Evolutionary conservation across 345 rosid species (phyloP), one percentile per base, ranked within the genome.

Genomic region (Eucalyptus caleyi): DNA sequence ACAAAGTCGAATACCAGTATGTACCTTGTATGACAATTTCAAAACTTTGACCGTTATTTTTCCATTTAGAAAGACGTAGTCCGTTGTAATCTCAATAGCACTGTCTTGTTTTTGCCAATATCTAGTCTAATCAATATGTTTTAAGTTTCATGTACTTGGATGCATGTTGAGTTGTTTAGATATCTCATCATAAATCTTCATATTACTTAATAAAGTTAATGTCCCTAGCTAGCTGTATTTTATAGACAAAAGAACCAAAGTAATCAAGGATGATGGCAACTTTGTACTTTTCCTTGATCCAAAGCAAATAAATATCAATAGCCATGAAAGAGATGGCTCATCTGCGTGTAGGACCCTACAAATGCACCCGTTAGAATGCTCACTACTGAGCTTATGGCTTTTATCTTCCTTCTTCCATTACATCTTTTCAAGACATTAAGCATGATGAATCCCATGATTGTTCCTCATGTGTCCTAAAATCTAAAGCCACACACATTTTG

Each of bases 381-480:
- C 12, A 26, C 14, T 47, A 14, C 23, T 27, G 56, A 26, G 87
- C 56, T 86, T 51, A 51, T n/a, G 90, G 53, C 77, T 86, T 89
- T 67, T 62, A 30, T 86, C 26, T 59, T 83, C 6, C 50, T 32
- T 16, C 3, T 47, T 11, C 53, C 47, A 87, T 50, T 42, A 37
- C 42, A 19, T 51, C 21, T 21, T 82, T 15, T n/a, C 23, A 69
- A 13, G 32, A 60, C 42, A 50, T 37, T 44, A 62, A 89, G 85
- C 50, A 87, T 91, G 90, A 89, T 87, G 87, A 87, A 24, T 87
- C 82, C 67, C 50, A 51, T 87, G 92, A 91, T 91, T 65, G 60
- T 86, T 40, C 54, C 49, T 54, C 54, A 27, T 72, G 21, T n/a
- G n/a, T 40, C 34, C 32, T 18, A 45, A 51, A 65, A 86, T 32